A percentile compares a stretch with the other conserved stretches of the same genome.
phyloP scores from a whole-genome alignment of 1,139 yeast species.

The Taphrina flavorubra region DNA sequence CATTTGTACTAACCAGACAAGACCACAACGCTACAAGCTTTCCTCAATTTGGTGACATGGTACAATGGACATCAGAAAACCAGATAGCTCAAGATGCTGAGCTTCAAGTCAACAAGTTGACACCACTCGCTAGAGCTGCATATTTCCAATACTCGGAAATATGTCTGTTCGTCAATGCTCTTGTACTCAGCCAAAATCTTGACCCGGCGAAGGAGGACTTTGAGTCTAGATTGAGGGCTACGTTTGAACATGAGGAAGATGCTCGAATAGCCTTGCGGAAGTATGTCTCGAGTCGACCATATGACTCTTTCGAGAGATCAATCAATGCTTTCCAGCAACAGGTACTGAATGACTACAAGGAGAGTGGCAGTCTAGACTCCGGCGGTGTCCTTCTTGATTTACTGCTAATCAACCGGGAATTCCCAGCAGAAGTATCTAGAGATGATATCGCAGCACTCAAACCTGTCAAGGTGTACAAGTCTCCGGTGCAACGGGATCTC shows the following conservation, averaged over 20 bases:
- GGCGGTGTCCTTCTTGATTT: slow-evolving; percentile 13
- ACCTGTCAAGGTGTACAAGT: background rate
- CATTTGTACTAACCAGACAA: slow-evolving; percentile 55
- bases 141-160: slow-evolving; percentile 1
- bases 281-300: background rate
- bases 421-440: background rate
- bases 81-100: slow-evolving; percentile 7
- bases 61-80: background rate
- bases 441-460: background rate
- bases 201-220: slow-evolving; percentile 7
- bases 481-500: background rate
- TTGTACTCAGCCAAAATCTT: background rate
- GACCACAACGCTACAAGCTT: background rate
- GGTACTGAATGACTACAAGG: background rate
- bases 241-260: slow-evolving; percentile 9
- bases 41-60: slow-evolving; percentile 6
- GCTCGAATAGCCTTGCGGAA: background rate
- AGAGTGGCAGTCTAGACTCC: background rate
- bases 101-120: slow-evolving; percentile 16
- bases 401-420: background rate
- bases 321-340: background rate
- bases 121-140: background rate
- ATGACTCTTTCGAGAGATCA: background rate
- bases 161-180: slow-evolving; percentile 9
- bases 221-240: slow-evolving; percentile 5